A percentile compares a stretch with the other conserved stretches of the same genome.
Evolutionary conservation across 1,284 basidiomycete genomes (phyloP).

Genomic region (Tetrapyrgos nigripes): DNA sequence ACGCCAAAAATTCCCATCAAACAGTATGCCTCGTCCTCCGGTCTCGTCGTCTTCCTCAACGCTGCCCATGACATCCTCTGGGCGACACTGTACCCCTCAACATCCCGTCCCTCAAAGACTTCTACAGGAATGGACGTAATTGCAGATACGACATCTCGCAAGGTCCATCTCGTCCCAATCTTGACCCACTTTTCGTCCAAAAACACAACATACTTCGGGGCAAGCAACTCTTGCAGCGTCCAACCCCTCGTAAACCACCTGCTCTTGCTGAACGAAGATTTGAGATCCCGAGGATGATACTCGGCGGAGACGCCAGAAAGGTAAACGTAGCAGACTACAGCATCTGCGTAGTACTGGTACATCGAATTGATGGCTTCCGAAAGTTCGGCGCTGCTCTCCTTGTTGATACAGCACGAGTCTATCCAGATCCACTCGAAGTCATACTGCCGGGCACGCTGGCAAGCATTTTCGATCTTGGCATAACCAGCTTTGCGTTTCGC

Average conservation of each 20-base stretch:
- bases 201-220: not conserved
- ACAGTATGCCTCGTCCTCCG: no score
- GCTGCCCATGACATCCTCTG: no score
- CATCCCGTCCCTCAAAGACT: not conserved
- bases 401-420: not conserved
- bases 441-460: not conserved
- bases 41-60: no score
- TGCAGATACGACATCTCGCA: not conserved
- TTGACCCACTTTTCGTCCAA: not conserved
- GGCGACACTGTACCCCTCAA: not conserved
- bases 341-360: not conserved
- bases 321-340: not conserved
- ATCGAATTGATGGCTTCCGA: conserved; percentile 5
- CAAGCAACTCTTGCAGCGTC: conserved; percentile 1
- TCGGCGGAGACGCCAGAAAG: not conserved
- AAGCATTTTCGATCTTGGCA: not conserved
- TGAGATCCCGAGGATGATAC: not conserved
- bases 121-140: not conserved
- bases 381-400: conserved; percentile 1
- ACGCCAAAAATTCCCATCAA: no score
- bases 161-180: not conserved
- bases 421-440: not conserved
- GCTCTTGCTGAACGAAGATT: not conserved
- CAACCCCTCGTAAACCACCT: conserved; percentile 4
- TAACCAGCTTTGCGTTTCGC: not conserved